Evolutionary conservation across 2,329 filamentous ascomycete species (phyloP).

Genomic region (Ophiostoma australiae): DNA sequence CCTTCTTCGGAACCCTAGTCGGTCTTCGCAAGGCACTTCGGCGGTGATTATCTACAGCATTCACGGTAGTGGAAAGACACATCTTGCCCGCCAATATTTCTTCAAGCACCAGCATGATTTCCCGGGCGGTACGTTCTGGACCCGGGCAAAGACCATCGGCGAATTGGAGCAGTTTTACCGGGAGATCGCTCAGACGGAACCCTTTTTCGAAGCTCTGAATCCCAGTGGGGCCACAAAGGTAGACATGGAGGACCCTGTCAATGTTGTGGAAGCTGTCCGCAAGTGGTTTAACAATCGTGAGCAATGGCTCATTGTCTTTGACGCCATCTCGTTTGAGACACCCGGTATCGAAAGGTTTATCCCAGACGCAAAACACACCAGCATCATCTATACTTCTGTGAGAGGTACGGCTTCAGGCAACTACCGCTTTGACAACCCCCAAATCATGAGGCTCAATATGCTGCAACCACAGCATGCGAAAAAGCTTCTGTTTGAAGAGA

Average conservation of each 20-base stretch:
- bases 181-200: conserved; percentile 55
- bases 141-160: conserved; percentile 55
- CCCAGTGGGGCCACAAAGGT: conserved; percentile 24
- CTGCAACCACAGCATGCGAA: conserved; percentile 55
- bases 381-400: conserved; percentile 64
- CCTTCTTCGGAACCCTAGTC: conserved; percentile 54
- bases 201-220: not conserved
- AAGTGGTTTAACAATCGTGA: conserved; percentile 57
- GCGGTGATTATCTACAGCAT: conserved; percentile 61
- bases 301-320: conserved; percentile 64
- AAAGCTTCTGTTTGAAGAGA: conserved; percentile 56
- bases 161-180: conserved; percentile 59
- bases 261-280: conserved; percentile 54
- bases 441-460: conserved; percentile 50
- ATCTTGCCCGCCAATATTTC: conserved; percentile 63
- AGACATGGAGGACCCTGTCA: conserved; percentile 36
- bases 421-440: conserved; percentile 55
- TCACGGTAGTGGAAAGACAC: conserved; percentile 64
- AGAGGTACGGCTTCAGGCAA: conserved; percentile 53
- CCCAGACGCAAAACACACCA: conserved; percentile 58
- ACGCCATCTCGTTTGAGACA: conserved; percentile 59
- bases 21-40: conserved; percentile 53
- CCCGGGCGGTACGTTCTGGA: conserved; percentile 65
- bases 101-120: conserved; percentile 56
- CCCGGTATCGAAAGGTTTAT: conserved; percentile 56